Evolutionary conservation across 2,329 filamentous ascomycete genomes (phyloP), one percentile per base, ranked within the genome.

Genomic region (Neurospora crassa): DNA sequence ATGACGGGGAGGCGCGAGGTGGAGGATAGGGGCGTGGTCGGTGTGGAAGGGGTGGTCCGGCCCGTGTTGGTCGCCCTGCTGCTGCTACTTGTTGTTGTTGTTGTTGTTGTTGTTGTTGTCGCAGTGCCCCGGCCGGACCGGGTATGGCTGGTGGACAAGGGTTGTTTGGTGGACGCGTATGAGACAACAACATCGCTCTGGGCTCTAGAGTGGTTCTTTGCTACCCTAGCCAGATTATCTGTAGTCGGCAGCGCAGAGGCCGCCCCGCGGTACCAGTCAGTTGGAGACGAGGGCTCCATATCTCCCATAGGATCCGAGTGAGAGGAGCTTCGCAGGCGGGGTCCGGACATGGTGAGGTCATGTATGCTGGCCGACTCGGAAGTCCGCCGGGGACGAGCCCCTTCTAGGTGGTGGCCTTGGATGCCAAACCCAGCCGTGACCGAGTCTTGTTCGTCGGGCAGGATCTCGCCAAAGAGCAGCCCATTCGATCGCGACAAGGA

Each of bases 391-490:
- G 84, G 83, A 69, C 85, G 82, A 68, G 82, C 77, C 42, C 53
- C 53, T 8, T 16, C 53, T 18, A 34, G 45, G 45, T 24, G 45
- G 45, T 80, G 34, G 34, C 34, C 79, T 72, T 86, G 83, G 74
- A 91, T 91, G 69, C 90, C 90, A 81, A 88, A 89, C 5, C 88
- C 89, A 69, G 84, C 82, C 68, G 85, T 82, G 24, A 83, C 80
- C 37, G 84, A 78, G 74, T 87, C 84, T 76, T 83, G 84, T 75
- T 88, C 84, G 45, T 88, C 84, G n/a, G 88, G 85, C 40, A 89
- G 82, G 75, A 94, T 86, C 79, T 94, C 92, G 45, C 92, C 92
- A 81, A 95, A 95, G 24, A 94, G 82, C 43, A 92, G 87, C 73
- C 85, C 85, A 70, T 84, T 83, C 68, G 82, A 75, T 73, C 79